These are phyloP conservation scores for Achaetomiella virescens DNA, from an alignment of 495 filamentous ascomycete species.

Conservation along the genomic window DNA sequence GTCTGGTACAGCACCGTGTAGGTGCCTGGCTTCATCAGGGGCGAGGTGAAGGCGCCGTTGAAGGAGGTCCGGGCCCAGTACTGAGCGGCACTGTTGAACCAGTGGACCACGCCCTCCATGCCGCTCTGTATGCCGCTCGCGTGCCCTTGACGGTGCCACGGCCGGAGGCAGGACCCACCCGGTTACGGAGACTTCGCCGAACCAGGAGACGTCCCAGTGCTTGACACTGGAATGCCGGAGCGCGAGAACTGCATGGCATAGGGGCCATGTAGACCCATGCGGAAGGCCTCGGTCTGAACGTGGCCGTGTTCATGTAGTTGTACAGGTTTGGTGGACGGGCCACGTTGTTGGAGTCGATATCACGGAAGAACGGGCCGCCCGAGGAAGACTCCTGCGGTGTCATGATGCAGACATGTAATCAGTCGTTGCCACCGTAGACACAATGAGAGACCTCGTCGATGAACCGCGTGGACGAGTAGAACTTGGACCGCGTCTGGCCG, in stretches of 20 bases:
- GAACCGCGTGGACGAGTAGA: conserved; percentile 61
- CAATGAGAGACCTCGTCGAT: conserved; percentile 63
- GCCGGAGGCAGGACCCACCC: conserved; percentile 50
- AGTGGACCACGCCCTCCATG: conserved; percentile 55
- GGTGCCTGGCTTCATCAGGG: conserved; percentile 59
- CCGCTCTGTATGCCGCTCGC: conserved; percentile 44
- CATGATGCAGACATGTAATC: conserved; percentile 47
- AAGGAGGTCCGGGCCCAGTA: conserved; percentile 56
- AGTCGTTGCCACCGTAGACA: conserved; percentile 41
- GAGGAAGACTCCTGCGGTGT: conserved; percentile 47
- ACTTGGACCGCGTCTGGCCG: conserved; percentile 60
- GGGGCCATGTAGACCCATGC: conserved; percentile 62
- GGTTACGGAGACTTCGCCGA: conserved; percentile 48
- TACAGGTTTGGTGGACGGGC: conserved; percentile 53
- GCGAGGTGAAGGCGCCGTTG: conserved; percentile 53
- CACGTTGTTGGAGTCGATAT: conserved; percentile 61
- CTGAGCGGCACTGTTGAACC: conserved; percentile 57
- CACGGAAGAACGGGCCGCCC: conserved; percentile 56
- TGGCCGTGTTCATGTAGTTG: conserved; percentile 65
- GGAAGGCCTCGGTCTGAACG: conserved; percentile 55
- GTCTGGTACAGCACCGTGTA: conserved; percentile 63
- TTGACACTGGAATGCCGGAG: conserved; percentile 45
- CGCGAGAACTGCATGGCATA: conserved; percentile 58
- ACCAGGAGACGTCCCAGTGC: conserved; percentile 52
- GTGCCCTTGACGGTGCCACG: conserved; percentile 57